Base-by-base conservation (phyloP, 805 yeast genomes). In the Brettanomyces naardenensis region DNA sequence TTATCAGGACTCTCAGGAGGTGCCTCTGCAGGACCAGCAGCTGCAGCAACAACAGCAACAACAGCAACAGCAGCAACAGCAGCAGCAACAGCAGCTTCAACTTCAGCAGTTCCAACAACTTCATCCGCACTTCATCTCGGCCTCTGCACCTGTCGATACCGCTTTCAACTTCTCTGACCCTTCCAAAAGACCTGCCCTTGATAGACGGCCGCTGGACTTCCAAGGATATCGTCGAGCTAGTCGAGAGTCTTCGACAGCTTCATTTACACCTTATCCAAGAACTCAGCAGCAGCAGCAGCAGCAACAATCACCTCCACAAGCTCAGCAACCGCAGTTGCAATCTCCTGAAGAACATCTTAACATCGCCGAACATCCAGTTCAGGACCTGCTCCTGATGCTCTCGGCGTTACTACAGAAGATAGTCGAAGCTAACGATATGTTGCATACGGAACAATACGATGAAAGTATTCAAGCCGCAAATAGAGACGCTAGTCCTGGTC, bases 381-480 rank as follows among this genome's bases (percentile, higher is more conserved):
- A 79, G 41, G 90, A 84, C 45, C 69, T 92, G 20, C 68, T 92
- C 31, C 59, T 78, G 32, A 90, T 92, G 97, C 69, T 90, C 36
- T 76, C 95, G 17, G 80, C 94, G 6, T 66, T 90, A 37, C 65
- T 90, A 38, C 87, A 87, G 46, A 85, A 84, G 55, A 88, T 92
- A 34, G 81, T 90, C 28, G 90, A 84, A 51, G 88, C 95, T 10
- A 92, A 90, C 61, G 98, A 90, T 59, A 68, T 77, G 36, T 64
- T 86, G 26, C 90, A 80, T 51, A 83, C 89, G 2, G 79, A 76
- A 45, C 71, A 73, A 45, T 69, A 70, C 44, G 62, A 64, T 40
- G 57, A 49, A 37, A 44, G 49, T 19, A 31, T 46, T 20, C 45
- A 34, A 14, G 44, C 39, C 19, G 44, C 38, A 5, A 47, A 48